Conservation (phyloP, 768 basidiomycete species). For the Rhizopogon vinicolor region DNA sequence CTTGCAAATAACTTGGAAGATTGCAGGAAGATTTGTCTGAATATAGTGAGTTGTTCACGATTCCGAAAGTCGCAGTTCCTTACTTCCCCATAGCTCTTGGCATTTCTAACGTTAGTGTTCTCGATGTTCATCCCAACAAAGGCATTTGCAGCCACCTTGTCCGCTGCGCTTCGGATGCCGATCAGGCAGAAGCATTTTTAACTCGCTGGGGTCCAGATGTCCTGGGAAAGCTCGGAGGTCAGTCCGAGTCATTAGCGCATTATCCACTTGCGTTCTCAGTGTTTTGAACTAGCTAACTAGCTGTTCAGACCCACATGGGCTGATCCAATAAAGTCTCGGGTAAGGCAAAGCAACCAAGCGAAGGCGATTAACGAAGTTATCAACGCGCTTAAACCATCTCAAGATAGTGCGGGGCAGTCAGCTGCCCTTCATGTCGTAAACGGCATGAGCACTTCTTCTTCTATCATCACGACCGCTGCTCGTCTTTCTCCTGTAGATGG, state of each 20-base stretch:
- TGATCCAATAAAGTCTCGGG: constrained; percentile 76
- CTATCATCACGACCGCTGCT: constrained; percentile 71
- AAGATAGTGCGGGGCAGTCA: constrained; percentile 33
- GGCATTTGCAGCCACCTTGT: constrained; percentile 64
- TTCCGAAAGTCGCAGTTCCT: too few species aligned
- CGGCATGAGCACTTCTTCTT: constrained; percentile 68
- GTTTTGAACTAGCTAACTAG: constrained; percentile 19
- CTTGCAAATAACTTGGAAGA: too few species aligned
- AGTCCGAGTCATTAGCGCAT: constrained; percentile 24
- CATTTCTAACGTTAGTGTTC: not conserved
- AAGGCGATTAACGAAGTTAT: constrained; percentile 76
- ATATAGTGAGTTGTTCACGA: too few species aligned
- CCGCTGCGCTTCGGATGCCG: constrained; percentile 87
- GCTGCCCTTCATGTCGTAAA: constrained; percentile 75
- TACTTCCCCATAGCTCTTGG: too few species aligned
- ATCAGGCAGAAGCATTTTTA: constrained; percentile 82
- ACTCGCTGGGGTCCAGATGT: constrained; percentile 88
- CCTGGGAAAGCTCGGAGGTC: constrained; percentile 83
- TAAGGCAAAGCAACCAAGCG: constrained; percentile 63
- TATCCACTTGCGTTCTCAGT: constrained; percentile 12
- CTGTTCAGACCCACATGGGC: constrained; percentile 78
- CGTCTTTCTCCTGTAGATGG: constrained; percentile 44
- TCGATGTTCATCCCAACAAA: constrained; percentile 13
- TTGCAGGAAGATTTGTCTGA: too few species aligned
- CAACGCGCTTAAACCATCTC: constrained; percentile 59